A percentile compares a stretch with the other conserved stretches of the same genome.
These are phyloP conservation scores for Eremothecium cymbalariae DNA, from an alignment of 1,139 yeast species.

Conservation along the genomic window DNA sequence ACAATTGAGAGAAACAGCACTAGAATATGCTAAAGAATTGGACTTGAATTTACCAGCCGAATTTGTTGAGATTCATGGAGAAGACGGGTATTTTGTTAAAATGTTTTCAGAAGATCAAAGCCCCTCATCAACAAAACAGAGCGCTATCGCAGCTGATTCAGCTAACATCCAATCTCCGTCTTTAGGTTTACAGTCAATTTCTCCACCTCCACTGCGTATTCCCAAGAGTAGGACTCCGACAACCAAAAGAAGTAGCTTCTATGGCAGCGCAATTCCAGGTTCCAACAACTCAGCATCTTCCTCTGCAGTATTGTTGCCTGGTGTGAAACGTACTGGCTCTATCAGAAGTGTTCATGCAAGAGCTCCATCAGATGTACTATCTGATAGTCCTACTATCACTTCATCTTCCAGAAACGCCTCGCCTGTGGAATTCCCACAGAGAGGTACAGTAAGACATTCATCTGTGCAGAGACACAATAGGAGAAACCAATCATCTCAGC, in stretches of 20 bases:
- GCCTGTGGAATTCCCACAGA: constrained; percentile 1
- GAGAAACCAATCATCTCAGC: constrained; percentile 3
- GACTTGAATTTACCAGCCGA: constrained; percentile 13
- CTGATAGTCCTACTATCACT: constrained; percentile 1
- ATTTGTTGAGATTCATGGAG: constrained; percentile 9
- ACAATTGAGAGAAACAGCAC: constrained; percentile 15
- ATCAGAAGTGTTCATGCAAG: constrained; percentile 10
- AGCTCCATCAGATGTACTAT: constrained; percentile 6
- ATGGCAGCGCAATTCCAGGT: constrained; percentile 16
- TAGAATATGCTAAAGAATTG: constrained; percentile 18
- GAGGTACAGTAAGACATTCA: constrained; percentile 1
- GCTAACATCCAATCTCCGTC: constrained; percentile 1
- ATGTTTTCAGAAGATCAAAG: constrained; percentile 1
- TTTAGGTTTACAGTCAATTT: background rate
- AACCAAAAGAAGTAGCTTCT: constrained; percentile 23
- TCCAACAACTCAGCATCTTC: constrained; percentile 13
- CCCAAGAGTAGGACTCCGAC: constrained; percentile 10
- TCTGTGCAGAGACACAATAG: background rate
- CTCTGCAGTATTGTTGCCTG: constrained; percentile 21
- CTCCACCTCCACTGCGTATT: constrained; percentile 10
- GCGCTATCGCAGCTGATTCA: background rate
- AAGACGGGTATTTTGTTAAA: constrained; percentile 1
- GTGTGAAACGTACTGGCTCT: constrained; percentile 26
- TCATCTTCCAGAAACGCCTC: constrained; percentile 2
- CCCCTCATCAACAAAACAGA: background rate